Percentiles rank a stretch among this genome's conserved stretches.
Conservation (phyloP, 2,329 filamentous ascomycete species). For the Teratosphaeria zuluensis region DNA sequence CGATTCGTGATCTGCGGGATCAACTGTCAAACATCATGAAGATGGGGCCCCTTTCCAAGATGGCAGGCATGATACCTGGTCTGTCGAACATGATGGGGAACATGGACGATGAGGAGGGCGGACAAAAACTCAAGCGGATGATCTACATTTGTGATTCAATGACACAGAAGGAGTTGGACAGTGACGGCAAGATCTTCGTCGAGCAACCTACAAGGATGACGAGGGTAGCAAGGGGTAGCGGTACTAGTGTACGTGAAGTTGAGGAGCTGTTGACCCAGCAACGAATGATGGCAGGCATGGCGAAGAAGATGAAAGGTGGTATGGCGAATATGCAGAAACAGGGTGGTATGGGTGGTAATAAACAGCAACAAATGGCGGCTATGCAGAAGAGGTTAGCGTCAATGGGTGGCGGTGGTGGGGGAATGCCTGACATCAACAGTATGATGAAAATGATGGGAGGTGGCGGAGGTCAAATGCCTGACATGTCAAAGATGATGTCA, state of each 20-base stretch:
- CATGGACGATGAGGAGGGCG: slow-evolving; percentile 96
- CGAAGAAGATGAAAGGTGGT: slow-evolving; percentile 95
- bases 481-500: slow-evolving; percentile 65
- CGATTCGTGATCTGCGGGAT: slow-evolving; percentile 84
- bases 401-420: slow-evolving; percentile 66
- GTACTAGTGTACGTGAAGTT: slow-evolving; percentile 83
- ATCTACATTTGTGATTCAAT: slow-evolving; percentile 98
- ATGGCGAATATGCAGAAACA: slow-evolving; percentile 98
- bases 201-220: slow-evolving; percentile 91
- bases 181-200: slow-evolving; percentile 87
- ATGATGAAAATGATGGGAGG: slow-evolving; percentile 86
- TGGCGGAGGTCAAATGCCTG: slow-evolving; percentile 52
- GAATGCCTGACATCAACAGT: slow-evolving; percentile 72
- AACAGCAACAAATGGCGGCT: slow-evolving; percentile 84
- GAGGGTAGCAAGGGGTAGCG: slow-evolving; percentile 77
- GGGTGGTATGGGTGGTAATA: slow-evolving; percentile 84
- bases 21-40: slow-evolving; percentile 99
- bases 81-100: slow-evolving; percentile 88
- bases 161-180: slow-evolving; percentile 91
- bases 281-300: slow-evolving; percentile 98
- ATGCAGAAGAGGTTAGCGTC: slow-evolving; percentile 94
- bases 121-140: slow-evolving; percentile 89
- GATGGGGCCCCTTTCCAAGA: slow-evolving; percentile 94
- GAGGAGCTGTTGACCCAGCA: slow-evolving; percentile 97
- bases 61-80: slow-evolving; percentile 97